Evolutionary conservation across 352 stramenopile species (phyloP), one percentile per base, ranked within the genome.

Genomic region (Pythium insidiosum): DNA sequence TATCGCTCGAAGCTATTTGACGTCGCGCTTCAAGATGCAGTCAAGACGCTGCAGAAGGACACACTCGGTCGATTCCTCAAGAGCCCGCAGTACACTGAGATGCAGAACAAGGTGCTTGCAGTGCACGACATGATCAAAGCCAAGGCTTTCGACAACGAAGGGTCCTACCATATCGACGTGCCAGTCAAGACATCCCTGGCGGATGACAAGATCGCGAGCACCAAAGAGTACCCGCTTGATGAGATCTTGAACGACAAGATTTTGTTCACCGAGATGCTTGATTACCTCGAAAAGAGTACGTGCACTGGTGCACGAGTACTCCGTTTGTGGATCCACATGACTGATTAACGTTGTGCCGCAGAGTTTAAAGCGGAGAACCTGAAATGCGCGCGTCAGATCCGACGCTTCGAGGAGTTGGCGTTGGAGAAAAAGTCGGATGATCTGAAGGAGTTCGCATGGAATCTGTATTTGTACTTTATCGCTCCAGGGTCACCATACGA

Each of bases 351-450:
- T 9, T n/a, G 11, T 40, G 34, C 12, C 12, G 25, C 52, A 90
- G 77, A 88, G 53, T 90, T 90, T 56, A 90, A 88, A 44, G 70
- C 77, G 21, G 74, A 89, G 54, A 90, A 90, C 53, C 66, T 90
- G 48, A 88, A 90, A 53, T 90, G 77, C 29, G 74, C 74, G 38
- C 73, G 77, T 3, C 76, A 89, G 50, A 88, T 92, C 57, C 63
- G 73, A 24, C 67, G 72, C 30, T 89, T 88, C 35, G 76, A 92
- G 48, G 72, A 88, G 49, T 68, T 92, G 43, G 72, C 74, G 23
- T 43, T 78, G 19, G 61, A 78, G 47, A 79, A 80, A 40, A 84
- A 77, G 45, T 47, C 61, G 19, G 72, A 86, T 47, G 76, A 84
- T 18, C 69, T 88, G 29, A 92, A 92, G 52, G 68, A 81, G 50